Evolutionary conservation across 2,329 filamentous ascomycete species (phyloP), one percentile per base, ranked within the genome.

Genomic region (Penicillium sp.): DNA sequence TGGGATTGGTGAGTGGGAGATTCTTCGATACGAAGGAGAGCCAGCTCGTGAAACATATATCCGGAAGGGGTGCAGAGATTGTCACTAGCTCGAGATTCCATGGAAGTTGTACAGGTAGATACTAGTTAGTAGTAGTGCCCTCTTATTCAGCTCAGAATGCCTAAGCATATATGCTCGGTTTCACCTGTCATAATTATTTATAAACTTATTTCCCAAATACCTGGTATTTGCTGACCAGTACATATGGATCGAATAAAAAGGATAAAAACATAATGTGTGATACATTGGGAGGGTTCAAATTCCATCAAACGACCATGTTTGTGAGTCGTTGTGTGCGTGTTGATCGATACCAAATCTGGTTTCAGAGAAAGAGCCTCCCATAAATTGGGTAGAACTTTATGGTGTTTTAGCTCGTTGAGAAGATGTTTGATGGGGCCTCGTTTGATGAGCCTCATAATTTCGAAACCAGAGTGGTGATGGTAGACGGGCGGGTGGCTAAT

Each of bases 401-500:
- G 58, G 15, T 39, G 7, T 23, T 47, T 42, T 10, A 59, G 49
- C 17, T 20, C 46, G 7, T 51, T 34, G 2, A 51, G 56, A 4
- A 59, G 32, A 2, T 43, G 45, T 15, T 51, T 50, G n/a, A 24
- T 26, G 17, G 49, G 39, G 29, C 36, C 44, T 40, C 37, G 41
- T 18, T 57, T 49, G 4, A 59, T 46, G 12, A 59, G 40, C 17
- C 48, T 50, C 23, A 59, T 37, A 17, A 59, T 59, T 24, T 49
- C 26, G 33, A 47, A 59, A 2, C 54, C 52, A 1, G 54, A 45
- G 45, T 59, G 58, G 21, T 51, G 45, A 27, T 59, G 56, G 42
- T 59, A 59, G 27, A 54, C 56, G 7, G 58, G 36, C 12, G 56
- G 51, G 51, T 59, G 54, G 41, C 55, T 56, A 49, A 51, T 54